Conservation (phyloP, 1,284 basidiomycete genomes). For the Cutaneotrichosporon cutaneum region DNA sequence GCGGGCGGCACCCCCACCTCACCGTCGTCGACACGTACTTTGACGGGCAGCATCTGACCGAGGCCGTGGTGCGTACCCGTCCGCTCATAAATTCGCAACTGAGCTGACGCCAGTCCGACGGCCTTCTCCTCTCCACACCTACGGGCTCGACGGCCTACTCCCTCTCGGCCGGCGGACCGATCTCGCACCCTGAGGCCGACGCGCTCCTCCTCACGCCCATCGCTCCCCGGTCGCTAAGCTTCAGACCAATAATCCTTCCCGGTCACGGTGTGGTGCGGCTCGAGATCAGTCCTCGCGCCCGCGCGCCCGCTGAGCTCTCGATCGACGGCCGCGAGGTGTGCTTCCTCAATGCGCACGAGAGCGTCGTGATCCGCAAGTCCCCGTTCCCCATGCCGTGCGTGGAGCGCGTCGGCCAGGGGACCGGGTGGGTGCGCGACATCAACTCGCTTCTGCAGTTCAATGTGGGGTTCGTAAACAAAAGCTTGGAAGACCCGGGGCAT, state of each 20-base stretch:
- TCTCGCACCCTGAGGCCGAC: constrained; percentile 88
- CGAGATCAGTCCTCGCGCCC: constrained; percentile 79
- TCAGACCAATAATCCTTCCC: constrained; percentile 87
- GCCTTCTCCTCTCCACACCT: constrained; percentile 90
- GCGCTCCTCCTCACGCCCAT: constrained; percentile 91
- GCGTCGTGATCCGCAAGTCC: constrained; percentile 79
- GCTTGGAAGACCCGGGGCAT: constrained; percentile 17
- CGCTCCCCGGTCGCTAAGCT: constrained; percentile 87
- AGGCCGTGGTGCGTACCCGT: constrained; percentile 73
- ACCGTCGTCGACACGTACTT: constrained; percentile 93
- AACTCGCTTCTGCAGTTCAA: constrained; percentile 90
- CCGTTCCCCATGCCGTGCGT: constrained; percentile 90
- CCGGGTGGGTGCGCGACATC: constrained; percentile 95
- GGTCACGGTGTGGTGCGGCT: constrained; percentile 63
- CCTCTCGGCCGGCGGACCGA: constrained; percentile 90
- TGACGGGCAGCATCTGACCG: constrained; percentile 92
- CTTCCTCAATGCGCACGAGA: constrained; percentile 76
- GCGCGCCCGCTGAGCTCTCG: constrained; percentile 82
- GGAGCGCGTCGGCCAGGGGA: constrained; percentile 79
- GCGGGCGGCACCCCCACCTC: constrained; percentile 85
- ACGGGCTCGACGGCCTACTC: constrained; percentile 98
- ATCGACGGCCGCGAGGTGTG: constrained; percentile 88
- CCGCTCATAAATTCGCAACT: no score
- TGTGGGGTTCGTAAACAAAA: constrained; percentile 82
- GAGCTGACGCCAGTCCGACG: constrained; percentile 69